phyloP scores from a whole-genome alignment of 176 grass and related monocot genomes.

The Bolboschoenus planiculmis region DNA sequence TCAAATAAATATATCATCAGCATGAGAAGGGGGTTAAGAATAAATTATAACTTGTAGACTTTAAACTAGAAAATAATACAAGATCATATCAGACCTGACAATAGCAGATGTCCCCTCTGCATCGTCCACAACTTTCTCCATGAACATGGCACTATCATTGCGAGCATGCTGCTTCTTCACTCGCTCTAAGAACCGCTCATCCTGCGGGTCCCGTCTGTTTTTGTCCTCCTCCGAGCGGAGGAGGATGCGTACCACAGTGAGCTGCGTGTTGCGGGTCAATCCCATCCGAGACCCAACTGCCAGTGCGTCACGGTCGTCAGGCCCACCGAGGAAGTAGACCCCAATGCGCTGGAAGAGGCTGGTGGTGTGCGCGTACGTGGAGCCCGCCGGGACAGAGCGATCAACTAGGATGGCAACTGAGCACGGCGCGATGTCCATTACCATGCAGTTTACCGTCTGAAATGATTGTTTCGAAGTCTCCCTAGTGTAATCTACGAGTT shows the following conservation, averaged over 20 bases:
- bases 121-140: constrained; percentile 27
- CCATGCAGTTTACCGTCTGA: constrained; percentile 43
- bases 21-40: neutral
- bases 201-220: constrained; percentile 7
- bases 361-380: constrained; percentile 40
- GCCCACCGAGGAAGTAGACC: constrained; percentile 60
- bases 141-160: neutral
- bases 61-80: neutral
- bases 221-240: constrained; percentile 25
- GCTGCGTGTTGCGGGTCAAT: neutral
- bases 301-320: constrained; percentile 65
- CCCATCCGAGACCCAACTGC: constrained; percentile 37
- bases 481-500: neutral
- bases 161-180: neutral
- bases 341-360: constrained; percentile 45
- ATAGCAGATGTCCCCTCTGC: constrained; percentile 23
- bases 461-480: constrained; percentile 39
- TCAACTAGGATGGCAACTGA: constrained; percentile 79
- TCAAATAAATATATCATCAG: neutral
- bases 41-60: neutral
- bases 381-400: constrained; percentile 38
- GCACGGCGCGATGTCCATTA: constrained; percentile 60
- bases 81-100: neutral
- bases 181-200: neutral
- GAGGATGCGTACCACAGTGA: constrained; percentile 52